Evolutionary conservation across 2,329 filamentous ascomycete genomes (phyloP), one percentile per base, ranked within the genome.

Genomic region (Alternaria solani): DNA sequence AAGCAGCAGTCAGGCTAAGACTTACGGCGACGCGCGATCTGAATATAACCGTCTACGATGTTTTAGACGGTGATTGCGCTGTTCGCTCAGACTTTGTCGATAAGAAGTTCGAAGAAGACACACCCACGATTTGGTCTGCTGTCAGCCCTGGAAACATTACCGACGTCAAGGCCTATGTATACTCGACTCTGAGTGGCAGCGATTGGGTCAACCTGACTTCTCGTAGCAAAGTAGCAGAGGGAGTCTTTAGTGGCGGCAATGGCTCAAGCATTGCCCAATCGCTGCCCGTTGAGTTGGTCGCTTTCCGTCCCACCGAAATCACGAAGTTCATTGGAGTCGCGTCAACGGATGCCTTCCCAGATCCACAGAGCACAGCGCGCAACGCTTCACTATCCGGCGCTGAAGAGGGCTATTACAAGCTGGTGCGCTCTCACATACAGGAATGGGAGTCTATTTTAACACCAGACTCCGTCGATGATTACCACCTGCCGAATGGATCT

Each of bases 251-350:
- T 20, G 73, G 72, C 7, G 61, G 61, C 4, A 90, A 91, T 64
- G 80, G 81, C 11, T 90, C 89, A 0, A 89, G 88, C 0, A 87
- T 91, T 63, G 88, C 87, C 1, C 88, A 91, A 66, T 82, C 85
- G 7, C 83, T 87, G 43, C 74, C 81, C 9, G 81, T 90, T 28
- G 79, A 75, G 1, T 79, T 91, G 7, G 78, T 78, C 30, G 83
- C 84, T 3, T 85, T 86, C 1, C 70, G 85, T 64, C 82, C 83
- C 0, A 81, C 86, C 3, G 85, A 81, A 1, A 76, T 92, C 46
- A 85, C 83, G 47, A 93, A 93, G 70, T 92, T 85, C 65, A 83
- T 92, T 16, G 90, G 90, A 28, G 85, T 83, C 49, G 89, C 90
- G 4, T 91, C 89, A 1, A 85, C 85, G 0, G 90, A 92, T 74